Conservation (phyloP, 2,329 filamentous ascomycete species). For the Colletotrichum sp. region DNA sequence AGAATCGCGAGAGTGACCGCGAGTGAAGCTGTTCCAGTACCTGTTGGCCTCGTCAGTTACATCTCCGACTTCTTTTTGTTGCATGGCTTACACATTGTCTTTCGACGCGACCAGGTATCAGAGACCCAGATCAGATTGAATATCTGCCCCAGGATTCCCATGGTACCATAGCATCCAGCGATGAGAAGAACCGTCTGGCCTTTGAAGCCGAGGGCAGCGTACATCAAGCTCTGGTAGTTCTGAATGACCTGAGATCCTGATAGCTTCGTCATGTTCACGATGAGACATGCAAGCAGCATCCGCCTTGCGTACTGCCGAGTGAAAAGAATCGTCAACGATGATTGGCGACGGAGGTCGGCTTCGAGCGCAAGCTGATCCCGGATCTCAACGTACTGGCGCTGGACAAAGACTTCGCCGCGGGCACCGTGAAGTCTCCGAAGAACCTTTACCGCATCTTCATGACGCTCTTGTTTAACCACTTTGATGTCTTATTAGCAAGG, state of each 20-base stretch:
- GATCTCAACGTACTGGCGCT: background rate
- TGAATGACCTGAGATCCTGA: background rate
- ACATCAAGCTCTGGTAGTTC: background rate
- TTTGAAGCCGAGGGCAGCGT: background rate
- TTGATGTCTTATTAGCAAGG: background rate
- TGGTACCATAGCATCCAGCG: background rate
- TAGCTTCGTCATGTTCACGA: background rate
- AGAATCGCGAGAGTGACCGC: background rate
- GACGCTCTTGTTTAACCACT: background rate
- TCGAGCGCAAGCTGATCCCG: background rate
- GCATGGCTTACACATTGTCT: background rate
- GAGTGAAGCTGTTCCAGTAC: background rate
- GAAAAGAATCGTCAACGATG: background rate
- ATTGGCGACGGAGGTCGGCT: background rate
- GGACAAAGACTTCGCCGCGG: background rate
- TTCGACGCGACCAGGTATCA: background rate
- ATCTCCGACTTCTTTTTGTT: accelerated
- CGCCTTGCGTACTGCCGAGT: background rate
- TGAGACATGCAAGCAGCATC: background rate
- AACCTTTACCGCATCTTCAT: background rate
- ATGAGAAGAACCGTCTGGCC: background rate
- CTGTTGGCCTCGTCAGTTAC: background rate
- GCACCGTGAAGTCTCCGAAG: background rate
- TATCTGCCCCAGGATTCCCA: background rate
- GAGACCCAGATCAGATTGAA: background rate